These are phyloP conservation scores for Fraxinus xanthoxyloides DNA, from an alignment of 305 asterid genomes.

Conservation along the genomic window DNA sequence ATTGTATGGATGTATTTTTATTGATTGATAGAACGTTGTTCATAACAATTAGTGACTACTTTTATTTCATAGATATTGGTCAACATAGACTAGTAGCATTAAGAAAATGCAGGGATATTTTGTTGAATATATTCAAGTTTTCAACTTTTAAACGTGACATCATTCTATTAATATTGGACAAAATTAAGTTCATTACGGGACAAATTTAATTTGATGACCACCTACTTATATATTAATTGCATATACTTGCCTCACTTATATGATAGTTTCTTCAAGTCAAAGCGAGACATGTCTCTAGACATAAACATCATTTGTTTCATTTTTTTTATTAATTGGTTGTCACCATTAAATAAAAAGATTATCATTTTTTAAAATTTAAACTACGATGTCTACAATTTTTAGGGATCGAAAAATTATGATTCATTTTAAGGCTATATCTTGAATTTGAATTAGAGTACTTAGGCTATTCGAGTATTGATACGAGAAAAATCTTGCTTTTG, in stretches of 20 bases:
- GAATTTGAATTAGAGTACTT: neutral
- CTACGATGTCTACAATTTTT: too few relatives aligned
- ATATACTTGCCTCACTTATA: neutral
- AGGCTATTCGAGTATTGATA: too few relatives aligned
- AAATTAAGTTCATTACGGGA: neutral
- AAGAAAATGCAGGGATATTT: neutral
- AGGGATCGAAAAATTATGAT: neutral
- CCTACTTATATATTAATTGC: neutral
- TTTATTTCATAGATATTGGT: neutral
- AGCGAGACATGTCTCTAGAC: neutral
- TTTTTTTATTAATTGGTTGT: neutral
- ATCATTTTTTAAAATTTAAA: too few relatives aligned
- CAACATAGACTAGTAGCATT: neutral
- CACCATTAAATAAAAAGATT: neutral
- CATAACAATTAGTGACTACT: neutral
- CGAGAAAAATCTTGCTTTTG: neutral
- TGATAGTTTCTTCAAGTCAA: neutral
- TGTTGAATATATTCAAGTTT: neutral
- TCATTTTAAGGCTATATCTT: neutral
- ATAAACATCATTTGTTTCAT: neutral
- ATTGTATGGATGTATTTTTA: neutral
- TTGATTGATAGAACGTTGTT: neutral
- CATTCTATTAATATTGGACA: neutral
- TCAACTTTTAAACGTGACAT: too few relatives aligned
- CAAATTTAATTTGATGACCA: neutral